Percentiles rank a stretch among this genome's conserved stretches.
Conservation (phyloP, 306 rosid genomes). For the Argentina anserina region DNA sequence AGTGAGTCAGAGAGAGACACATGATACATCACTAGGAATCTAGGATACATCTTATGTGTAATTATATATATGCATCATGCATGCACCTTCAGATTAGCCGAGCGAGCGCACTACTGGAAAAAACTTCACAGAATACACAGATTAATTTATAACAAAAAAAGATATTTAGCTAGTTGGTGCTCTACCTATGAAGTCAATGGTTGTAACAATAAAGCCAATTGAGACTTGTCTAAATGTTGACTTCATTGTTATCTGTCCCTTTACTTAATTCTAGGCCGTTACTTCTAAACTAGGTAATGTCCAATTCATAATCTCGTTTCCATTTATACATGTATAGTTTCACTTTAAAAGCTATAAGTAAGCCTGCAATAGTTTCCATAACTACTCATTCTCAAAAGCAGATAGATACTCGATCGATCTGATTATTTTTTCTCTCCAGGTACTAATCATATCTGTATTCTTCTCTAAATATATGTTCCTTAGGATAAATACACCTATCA, state of each 20-base stretch:
- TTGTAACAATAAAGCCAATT: background rate
- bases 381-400: background rate
- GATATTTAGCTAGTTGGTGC: background rate
- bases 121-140: too few relatives aligned
- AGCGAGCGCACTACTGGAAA: background rate
- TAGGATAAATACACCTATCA: too few relatives aligned
- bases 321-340: background rate
- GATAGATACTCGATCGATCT: background rate
- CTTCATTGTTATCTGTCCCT: background rate
- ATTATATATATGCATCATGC: too few relatives aligned
- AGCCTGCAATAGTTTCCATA: background rate
- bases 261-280: background rate
- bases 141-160: too few relatives aligned
- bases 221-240: background rate
- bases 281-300: background rate
- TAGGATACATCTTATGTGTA: too few relatives aligned
- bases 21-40: background rate
- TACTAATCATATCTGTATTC: background rate
- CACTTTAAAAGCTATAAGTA: background rate
- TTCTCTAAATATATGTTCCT: background rate
- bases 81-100: background rate
- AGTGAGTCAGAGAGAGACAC: too few relatives aligned
- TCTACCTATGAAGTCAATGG: background rate
- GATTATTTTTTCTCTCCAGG: background rate
- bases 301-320: background rate